Evolutionary conservation across 2,329 filamentous ascomycete species (phyloP).

Genomic region (Arthroderma sp.): DNA sequence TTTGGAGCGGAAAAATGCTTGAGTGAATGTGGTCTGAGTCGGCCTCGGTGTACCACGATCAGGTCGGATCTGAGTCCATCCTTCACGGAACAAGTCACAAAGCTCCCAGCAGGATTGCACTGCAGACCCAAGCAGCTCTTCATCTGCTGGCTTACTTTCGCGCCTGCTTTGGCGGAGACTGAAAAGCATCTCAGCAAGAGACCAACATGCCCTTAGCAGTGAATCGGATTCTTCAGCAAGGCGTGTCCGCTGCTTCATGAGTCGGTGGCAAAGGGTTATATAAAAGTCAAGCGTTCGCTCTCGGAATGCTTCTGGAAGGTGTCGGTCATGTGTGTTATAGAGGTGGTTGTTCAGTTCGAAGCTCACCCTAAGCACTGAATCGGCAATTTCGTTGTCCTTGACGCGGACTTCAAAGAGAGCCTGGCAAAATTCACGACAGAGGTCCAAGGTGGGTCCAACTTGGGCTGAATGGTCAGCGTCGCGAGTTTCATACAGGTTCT

Average conservation of each 20-base stretch:
- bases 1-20: conserved; percentile 38
- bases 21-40: conserved; percentile 62
- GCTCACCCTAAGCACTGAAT: conserved; percentile 80
- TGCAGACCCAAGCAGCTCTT: conserved; percentile 73
- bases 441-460: conserved; percentile 62
- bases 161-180: conserved; percentile 70
- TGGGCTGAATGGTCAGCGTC: conserved; percentile 57
- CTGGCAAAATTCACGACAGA: conserved; percentile 87
- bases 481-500: conserved; percentile 70
- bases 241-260: conserved; percentile 87
- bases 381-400: conserved; percentile 62
- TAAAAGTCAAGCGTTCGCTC: conserved; percentile 91
- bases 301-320: conserved; percentile 70
- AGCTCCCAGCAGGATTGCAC: conserved; percentile 92
- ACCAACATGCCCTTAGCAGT: conserved; percentile 76
- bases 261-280: conserved; percentile 76
- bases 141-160: conserved; percentile 60
- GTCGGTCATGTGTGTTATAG: conserved; percentile 80
- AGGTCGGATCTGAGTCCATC: conserved; percentile 78
- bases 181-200: conserved; percentile 83
- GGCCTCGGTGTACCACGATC: conserved; percentile 76
- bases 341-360: conserved; percentile 94
- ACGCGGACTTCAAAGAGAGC: conserved; percentile 75
- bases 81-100: conserved; percentile 82
- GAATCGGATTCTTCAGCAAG: conserved; percentile 71